Evolutionary conservation across 192 early-diverging fungal species (phyloP).

Genomic region (Podila epicladia): DNA sequence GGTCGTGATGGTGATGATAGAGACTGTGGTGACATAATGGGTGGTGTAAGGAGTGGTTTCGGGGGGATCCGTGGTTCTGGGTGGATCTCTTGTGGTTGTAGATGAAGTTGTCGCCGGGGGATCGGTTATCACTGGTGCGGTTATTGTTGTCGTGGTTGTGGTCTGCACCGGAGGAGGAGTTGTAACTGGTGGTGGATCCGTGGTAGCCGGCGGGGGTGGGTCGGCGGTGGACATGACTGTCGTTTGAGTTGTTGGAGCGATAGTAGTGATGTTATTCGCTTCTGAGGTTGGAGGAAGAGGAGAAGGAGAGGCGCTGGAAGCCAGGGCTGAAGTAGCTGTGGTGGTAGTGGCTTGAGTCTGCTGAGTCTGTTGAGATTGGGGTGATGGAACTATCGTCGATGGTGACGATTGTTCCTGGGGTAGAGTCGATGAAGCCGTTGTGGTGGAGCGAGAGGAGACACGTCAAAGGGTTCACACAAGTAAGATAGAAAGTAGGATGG

Average conservation of each 20-base stretch:
- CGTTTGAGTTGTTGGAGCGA: background rate
- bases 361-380: background rate
- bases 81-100: too few relatives aligned
- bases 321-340: background rate
- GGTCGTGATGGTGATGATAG: background rate
- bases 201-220: conserved; percentile 10
- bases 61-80: too few relatives aligned
- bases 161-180: background rate
- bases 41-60: too few relatives aligned
- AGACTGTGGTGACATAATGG: background rate
- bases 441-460: too few relatives aligned
- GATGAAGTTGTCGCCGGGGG: too few relatives aligned
- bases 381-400: too few relatives aligned
- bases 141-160: conserved; percentile 3
- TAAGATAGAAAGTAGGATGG: too few relatives aligned
- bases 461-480: too few relatives aligned
- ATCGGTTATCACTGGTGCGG: background rate
- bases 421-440: too few relatives aligned
- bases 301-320: background rate
- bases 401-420: too few relatives aligned
- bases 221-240: background rate
- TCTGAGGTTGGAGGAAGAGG: background rate
- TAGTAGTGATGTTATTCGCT: background rate
- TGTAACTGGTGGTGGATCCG: background rate
- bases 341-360: background rate